Base-by-base conservation (phyloP, 2,329 filamentous ascomycete genomes). In the Teratosphaeria gauchensis region DNA sequence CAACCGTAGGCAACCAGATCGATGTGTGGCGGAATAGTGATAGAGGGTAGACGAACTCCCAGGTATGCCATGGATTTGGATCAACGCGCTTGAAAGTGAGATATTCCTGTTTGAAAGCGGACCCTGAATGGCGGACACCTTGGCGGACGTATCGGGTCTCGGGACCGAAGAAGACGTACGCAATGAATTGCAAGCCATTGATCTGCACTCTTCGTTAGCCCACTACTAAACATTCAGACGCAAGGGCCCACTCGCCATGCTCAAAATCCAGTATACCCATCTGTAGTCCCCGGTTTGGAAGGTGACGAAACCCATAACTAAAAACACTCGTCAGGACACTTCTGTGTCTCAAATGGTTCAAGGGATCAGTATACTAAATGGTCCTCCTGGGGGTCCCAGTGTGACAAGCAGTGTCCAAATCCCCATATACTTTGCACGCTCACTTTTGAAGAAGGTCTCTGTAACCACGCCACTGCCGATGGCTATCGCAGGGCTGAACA, bases 391-490 rank as follows among this genome's bases (percentile, higher is more conserved):
- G 30, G 78, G 75, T 35, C 79, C 79, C 11, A 82, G 59, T 0
- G 79, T 81, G 14, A 81, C 69, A 68, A 82, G 72, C 31, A 75
- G 63, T 1, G 81, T 83, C 82, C 81, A 82, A n/a, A 83, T 71
- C 31, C 82, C 82, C 77, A 84, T 82, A 55, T 79, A 82, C 54
- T 73, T 75, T 4, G 75, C 81, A 24, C 81, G 72, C 53, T 84
- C 78, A 32, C 76, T 76, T 65, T 78, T 80, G 70, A 84, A 84
- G 60, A 82, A 83, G 1, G 78, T 81, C 64, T 84, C 82, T 16
- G 79, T 77, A 2, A 84, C 82, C 8, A 84, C 80, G 0, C 75
- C 81, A 65, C 79, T 82, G 28, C 82, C 82, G 55, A 84, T 81
- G 0, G 78, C 76, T 14, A 73, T 74, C 0, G 81, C 77, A 5